These are phyloP conservation scores for Zelopaecilomyces penicillatus DNA, from an alignment of 2,329 filamentous ascomycete species.

Conservation along the genomic window DNA sequence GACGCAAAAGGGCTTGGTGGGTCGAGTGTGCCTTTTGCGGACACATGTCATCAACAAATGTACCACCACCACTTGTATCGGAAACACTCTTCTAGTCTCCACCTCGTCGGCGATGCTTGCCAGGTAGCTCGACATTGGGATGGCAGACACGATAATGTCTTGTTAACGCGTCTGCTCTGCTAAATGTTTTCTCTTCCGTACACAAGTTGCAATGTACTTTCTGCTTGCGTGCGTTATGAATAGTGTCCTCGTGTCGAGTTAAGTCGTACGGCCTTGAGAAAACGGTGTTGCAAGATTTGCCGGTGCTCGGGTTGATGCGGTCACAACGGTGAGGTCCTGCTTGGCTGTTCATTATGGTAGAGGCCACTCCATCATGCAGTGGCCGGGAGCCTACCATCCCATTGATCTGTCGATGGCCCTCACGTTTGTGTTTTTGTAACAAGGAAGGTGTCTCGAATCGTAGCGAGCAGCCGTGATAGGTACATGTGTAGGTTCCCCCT, in stretches of 20 bases:
- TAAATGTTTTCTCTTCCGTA: constrained; percentile 95
- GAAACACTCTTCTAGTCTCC: constrained; percentile 7
- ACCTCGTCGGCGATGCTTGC: constrained; percentile 40
- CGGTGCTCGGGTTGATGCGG: constrained; percentile 87
- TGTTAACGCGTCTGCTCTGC: constrained; percentile 86
- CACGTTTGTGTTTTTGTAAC: constrained; percentile 91
- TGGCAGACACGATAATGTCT: constrained; percentile 92
- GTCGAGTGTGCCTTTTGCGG: no score
- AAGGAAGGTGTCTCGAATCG: constrained; percentile 83
- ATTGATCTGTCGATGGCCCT: constrained; percentile 75
- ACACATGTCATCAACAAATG: no score
- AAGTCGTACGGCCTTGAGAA: constrained; percentile 96
- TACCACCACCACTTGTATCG: no score
- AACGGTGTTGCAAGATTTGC: constrained; percentile 87
- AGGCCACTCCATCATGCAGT: constrained; percentile 32
- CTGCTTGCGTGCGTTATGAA: constrained; percentile 88
- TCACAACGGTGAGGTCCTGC: constrained; percentile 90
- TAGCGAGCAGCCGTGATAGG: constrained; percentile 80
- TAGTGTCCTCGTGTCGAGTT: constrained; percentile 93
- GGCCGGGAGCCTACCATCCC: constrained; percentile 22
- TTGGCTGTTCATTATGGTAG: constrained; percentile 68
- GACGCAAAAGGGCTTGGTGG: no score
- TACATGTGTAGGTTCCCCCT: constrained; percentile 89
- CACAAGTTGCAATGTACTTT: constrained; percentile 91
- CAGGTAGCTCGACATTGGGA: constrained; percentile 76